Evolutionary conservation across 1,139 yeast genomes (phyloP).

Genomic region (Zygoascus meyerae): DNA sequence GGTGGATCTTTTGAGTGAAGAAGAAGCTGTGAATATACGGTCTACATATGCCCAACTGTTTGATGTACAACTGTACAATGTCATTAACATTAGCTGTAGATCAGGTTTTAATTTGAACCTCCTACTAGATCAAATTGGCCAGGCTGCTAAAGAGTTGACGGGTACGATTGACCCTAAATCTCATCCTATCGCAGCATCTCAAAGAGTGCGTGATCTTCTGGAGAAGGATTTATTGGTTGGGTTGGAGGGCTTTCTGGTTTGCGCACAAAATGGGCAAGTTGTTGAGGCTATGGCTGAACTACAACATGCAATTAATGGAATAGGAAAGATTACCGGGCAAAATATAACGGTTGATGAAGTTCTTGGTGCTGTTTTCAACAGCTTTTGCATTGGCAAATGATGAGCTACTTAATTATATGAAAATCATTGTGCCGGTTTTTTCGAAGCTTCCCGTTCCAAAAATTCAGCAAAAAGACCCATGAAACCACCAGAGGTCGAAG

Average conservation of each 20-base stretch:
- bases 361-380: slow-evolving; percentile 82
- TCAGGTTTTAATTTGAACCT: slow-evolving; percentile 46
- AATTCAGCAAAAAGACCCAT: slow-evolving; percentile 87
- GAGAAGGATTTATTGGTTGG: slow-evolving; percentile 69
- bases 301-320: slow-evolving; percentile 71
- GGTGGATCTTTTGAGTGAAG: slow-evolving; percentile 22
- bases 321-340: slow-evolving; percentile 88
- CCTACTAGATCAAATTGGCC: slow-evolving; percentile 39
- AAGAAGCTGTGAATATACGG: not conserved
- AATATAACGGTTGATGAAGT: slow-evolving; percentile 87
- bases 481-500: slow-evolving; percentile 54
- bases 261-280: slow-evolving; percentile 56
- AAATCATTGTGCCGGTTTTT: not conserved
- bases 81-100: slow-evolving; percentile 59
- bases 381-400: slow-evolving; percentile 89
- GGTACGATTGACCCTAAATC: slow-evolving; percentile 9
- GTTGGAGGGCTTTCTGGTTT: slow-evolving; percentile 50
- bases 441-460: slow-evolving; percentile 58
- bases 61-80: slow-evolving; percentile 26
- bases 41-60: not conserved
- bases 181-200: slow-evolving; percentile 50
- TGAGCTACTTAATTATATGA: not conserved
- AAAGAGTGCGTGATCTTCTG: slow-evolving; percentile 68
- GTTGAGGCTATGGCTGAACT: slow-evolving; percentile 79
- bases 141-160: slow-evolving; percentile 43